Percentiles rank a stretch among this genome's conserved stretches.
phyloP scores from a whole-genome alignment of 805 yeast genomes.

The Candida tammaniensis region DNA sequence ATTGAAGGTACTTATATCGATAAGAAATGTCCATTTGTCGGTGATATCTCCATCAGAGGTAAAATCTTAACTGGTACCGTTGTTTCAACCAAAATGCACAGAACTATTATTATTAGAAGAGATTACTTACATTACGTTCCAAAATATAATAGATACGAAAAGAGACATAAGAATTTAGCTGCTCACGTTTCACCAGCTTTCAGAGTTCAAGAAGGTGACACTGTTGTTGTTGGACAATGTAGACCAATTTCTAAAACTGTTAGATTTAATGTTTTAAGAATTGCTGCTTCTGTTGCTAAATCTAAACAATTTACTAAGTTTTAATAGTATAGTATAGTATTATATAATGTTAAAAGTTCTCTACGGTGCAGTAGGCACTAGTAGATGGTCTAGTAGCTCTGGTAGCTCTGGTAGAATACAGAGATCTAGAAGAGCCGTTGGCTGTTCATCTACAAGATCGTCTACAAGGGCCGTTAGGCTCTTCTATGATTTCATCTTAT shows the following conservation, averaged over 20 bases:
- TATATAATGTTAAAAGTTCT: too few species aligned
- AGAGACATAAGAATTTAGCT: conserved; percentile 99
- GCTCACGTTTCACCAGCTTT: conserved; percentile 99
- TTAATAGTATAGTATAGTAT: conserved; percentile 43
- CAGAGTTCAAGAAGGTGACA: conserved; percentile 99
- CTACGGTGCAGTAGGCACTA: too few species aligned
- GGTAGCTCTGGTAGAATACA: too few species aligned
- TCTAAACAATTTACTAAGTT: conserved; percentile 96
- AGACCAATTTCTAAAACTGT: conserved; percentile 99
- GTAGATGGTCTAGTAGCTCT: too few species aligned
- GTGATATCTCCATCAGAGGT: conserved; percentile 98
- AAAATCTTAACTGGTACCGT: conserved; percentile 99
- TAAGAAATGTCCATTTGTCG: conserved; percentile 99
- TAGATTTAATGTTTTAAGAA: conserved; percentile 99
- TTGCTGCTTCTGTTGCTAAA: conserved; percentile 83
- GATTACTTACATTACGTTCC: conserved; percentile 99
- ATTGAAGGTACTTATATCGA: conserved; percentile 98
- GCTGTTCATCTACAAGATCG: too few species aligned
- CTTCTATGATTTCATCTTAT: too few species aligned
- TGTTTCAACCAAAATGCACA: conserved; percentile 99
- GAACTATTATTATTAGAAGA: conserved; percentile 99
- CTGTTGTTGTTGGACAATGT: conserved; percentile 99
- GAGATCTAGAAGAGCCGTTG: too few species aligned
- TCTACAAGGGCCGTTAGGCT: too few species aligned
- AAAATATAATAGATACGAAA: conserved; percentile 99